phyloP scores from a whole-genome alignment of 2,329 filamentous ascomycete genomes.

The Pseudogymnoascus pannorum region DNA sequence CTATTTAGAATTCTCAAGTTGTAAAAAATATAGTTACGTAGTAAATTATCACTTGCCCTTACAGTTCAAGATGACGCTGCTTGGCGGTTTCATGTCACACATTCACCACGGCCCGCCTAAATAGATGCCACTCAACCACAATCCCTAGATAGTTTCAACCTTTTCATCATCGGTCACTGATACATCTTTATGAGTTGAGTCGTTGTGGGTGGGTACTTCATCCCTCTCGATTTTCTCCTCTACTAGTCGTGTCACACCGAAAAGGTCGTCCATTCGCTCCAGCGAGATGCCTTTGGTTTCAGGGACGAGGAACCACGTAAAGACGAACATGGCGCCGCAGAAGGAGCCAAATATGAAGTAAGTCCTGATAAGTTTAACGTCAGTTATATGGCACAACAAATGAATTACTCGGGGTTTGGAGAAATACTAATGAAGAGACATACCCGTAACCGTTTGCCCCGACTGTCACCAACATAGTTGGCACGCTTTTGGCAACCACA shows the following conservation, averaged over 20 bases:
- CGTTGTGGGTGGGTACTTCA: not conserved
- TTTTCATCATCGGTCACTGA: not conserved
- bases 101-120: not conserved
- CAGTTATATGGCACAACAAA: not conserved
- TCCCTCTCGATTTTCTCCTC: constrained; percentile 10
- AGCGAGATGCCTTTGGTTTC: constrained; percentile 48
- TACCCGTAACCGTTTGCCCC: constrained; percentile 18
- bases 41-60: not conserved
- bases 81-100: not conserved
- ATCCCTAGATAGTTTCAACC: not conserved
- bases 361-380: not conserved
- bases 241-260: constrained; percentile 17
- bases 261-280: constrained; percentile 29
- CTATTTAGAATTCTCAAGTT: not conserved
- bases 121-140: not conserved
- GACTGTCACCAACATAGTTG: constrained; percentile 17
- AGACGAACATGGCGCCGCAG: constrained; percentile 45
- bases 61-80: not conserved
- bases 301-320: constrained; percentile 31
- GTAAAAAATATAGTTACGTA: not conserved
- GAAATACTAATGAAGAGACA: not conserved
- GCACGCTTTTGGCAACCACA: constrained; percentile 45
- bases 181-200: not conserved
- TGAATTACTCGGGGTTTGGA: not conserved
- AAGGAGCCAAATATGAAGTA: constrained; percentile 55